phyloP scores from a whole-genome alignment of 139 green algal genomes.

The Coccomyxa sp. region DNA sequence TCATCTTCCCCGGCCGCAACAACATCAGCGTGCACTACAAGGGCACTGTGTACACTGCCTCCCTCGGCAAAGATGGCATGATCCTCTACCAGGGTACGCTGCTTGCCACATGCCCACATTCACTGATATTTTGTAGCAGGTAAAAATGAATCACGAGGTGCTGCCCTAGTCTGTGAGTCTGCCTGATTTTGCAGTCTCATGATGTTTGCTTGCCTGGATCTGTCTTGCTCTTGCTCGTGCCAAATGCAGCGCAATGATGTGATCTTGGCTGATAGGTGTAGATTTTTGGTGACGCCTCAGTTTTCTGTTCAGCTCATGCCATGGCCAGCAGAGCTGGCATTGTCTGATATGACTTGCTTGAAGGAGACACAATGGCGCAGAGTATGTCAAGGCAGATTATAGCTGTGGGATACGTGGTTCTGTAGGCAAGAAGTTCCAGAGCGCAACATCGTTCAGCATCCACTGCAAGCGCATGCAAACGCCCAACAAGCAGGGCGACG shows the following conservation, averaged over 20 bases:
- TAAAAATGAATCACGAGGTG: background rate
- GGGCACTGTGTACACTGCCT: slow-evolving; percentile 32
- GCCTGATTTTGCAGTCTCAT: too few relatives aligned
- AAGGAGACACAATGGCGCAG: too few relatives aligned
- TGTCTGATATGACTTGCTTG: too few relatives aligned
- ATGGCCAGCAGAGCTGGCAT: too few relatives aligned
- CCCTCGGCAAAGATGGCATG: slow-evolving; percentile 33
- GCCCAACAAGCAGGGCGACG: slow-evolving; percentile 61
- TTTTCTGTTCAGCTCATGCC: too few relatives aligned
- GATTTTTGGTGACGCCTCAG: too few relatives aligned
- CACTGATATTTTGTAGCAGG: background rate
- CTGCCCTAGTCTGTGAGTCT: too few relatives aligned
- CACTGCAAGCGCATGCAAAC: slow-evolving; percentile 53
- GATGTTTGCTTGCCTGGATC: too few relatives aligned
- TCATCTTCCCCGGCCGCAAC: slow-evolving; percentile 36
- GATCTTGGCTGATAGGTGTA: too few relatives aligned
- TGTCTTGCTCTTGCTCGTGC: too few relatives aligned
- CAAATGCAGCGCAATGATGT: too few relatives aligned
- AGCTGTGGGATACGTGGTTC: background rate
- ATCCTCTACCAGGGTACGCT: slow-evolving; percentile 49
- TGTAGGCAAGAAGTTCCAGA: slow-evolving; percentile 38
- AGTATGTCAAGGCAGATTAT: background rate
- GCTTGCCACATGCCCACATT: background rate
- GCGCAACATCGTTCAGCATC: slow-evolving; percentile 56
- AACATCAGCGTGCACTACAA: slow-evolving; percentile 50